phyloP scores from a whole-genome alignment of 306 rosid species.

The Cucumis melo region DNA sequence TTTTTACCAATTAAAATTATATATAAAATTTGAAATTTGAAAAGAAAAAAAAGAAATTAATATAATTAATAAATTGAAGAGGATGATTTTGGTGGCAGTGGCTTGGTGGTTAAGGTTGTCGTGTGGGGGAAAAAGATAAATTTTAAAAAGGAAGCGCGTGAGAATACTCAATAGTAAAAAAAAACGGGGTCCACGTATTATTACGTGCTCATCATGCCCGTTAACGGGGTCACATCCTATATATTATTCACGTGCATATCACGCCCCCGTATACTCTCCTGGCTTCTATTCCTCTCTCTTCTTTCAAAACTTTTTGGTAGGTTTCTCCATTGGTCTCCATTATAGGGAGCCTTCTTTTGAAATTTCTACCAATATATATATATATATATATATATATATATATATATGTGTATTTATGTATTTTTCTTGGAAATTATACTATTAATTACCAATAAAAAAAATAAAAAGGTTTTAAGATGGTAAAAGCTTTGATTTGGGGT shows the following conservation, averaged over 20 bases:
- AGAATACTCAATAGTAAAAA: not conserved
- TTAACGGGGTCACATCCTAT: not conserved
- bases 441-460: not conserved
- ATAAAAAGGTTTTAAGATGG: not conserved
- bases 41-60: no score
- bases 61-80: no score
- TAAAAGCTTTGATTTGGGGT: not conserved
- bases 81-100: constrained; percentile 6
- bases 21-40: not conserved
- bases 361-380: not conserved
- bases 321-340: not conserved
- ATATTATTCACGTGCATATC: not conserved
- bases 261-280: not conserved
- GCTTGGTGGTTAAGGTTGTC: constrained; percentile 9
- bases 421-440: not conserved
- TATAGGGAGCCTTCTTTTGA: not conserved
- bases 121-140: not conserved
- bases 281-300: not conserved
- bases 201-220: constrained; percentile 2
- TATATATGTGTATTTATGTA: not conserved
- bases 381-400: no score
- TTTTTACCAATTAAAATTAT: no score
- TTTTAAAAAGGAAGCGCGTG: not conserved
- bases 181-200: not conserved
- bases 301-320: not conserved